Evolutionary conservation across 2,329 filamentous ascomycete species (phyloP), one percentile per base, ranked within the genome.

Genomic region (Aspergillus latus): DNA sequence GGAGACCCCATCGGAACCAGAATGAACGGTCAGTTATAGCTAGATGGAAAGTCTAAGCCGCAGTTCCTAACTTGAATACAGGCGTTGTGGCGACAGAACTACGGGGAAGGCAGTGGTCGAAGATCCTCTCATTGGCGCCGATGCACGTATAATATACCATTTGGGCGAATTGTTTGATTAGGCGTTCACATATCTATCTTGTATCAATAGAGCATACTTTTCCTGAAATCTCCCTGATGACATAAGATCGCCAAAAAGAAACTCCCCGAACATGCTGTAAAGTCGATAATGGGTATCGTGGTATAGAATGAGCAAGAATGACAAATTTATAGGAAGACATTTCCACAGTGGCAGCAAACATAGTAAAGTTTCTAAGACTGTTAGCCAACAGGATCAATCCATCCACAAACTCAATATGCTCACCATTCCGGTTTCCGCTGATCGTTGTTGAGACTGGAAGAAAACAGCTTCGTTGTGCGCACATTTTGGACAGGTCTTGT

Each of bases 361-460:
- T 92, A 93, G 73, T 93, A 93, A 47, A 94, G 78, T 91, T 92
- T 92, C 90, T 94, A 34, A 37, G 26, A 48, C n/a, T 10, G 61
- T 69, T 54, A 69, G 63, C 52, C 55, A 32, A 8, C 47, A 9
- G 16, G 29, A 13, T 8, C 54, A 28, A 42, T 30, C 48, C 42
- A 26, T 55, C 5, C 46, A 11, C 45, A 52, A 68, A 34, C n/a
- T 13, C 42, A 34, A 40, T 37, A 42, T 39, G 43, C 89, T 82
- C 77, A 97, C 94, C 94, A 99, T 99, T 79, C 94, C 94, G 44
- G 94, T 99, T 76, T 97, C 92, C 48, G 91, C 90, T 65, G 89
- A 96, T 76, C 94, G 89, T 80, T 97, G 92, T 74, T 99, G 94
- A 60, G 92, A 97, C 79, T 99, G 94, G 81, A 99, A 99, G 79